phyloP scores from a whole-genome alignment of 2,329 filamentous ascomycete species.

The Taxawa tesnikishii region DNA sequence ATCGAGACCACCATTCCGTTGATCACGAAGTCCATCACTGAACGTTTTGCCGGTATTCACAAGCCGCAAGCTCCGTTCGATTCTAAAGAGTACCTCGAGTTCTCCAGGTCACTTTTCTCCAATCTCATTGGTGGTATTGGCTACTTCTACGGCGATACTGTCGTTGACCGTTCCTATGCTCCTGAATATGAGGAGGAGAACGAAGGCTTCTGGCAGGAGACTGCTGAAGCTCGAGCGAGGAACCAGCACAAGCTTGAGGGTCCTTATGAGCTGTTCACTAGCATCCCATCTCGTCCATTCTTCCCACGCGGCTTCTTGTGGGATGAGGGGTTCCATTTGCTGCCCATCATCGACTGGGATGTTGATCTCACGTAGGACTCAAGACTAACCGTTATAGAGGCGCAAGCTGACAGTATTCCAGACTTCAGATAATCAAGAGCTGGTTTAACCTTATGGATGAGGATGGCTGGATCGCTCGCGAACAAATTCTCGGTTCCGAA shows the following conservation, averaged over 20 bases:
- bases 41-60: conserved; percentile 63
- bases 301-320: conserved; percentile 94
- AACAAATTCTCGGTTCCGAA: conserved; percentile 86
- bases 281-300: conserved; percentile 84
- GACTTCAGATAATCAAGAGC: conserved; percentile 75
- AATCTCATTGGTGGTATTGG: conserved; percentile 90
- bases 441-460: conserved; percentile 96
- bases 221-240: conserved; percentile 63
- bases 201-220: conserved; percentile 90
- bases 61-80: conserved; percentile 62
- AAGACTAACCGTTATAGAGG: too few species aligned
- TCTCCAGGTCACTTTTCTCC: conserved; percentile 84
- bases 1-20: conserved; percentile 58
- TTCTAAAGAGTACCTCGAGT: conserved; percentile 58
- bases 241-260: conserved; percentile 61
- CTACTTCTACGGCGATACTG: conserved; percentile 80
- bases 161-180: conserved; percentile 87
- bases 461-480: conserved; percentile 92
- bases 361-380: conserved; percentile 79
- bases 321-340: conserved; percentile 94
- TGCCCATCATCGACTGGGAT: conserved; percentile 90
- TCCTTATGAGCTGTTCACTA: conserved; percentile 80
- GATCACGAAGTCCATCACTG: conserved; percentile 55
- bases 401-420: too few species aligned
- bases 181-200: conserved; percentile 89